phyloP scores from a whole-genome alignment of 306 rosid species.

The Fragaria vesca region DNA sequence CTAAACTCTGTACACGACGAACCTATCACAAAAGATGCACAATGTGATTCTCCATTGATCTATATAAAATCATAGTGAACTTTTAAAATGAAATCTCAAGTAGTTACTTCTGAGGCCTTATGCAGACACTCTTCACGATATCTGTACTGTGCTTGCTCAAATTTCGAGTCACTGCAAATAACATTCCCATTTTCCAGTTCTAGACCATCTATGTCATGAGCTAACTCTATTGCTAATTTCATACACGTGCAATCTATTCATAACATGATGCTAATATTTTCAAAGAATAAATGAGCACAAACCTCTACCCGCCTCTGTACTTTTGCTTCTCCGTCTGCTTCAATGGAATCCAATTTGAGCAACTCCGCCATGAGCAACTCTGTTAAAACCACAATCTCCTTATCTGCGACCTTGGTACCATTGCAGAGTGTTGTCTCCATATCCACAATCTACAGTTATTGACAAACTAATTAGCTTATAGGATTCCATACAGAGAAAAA shows the following conservation, averaged over 20 bases:
- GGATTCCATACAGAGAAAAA: not conserved
- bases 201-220: not conserved
- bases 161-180: not conserved
- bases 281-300: constrained; percentile 1
- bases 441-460: constrained; percentile 40
- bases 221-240: not conserved
- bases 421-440: constrained; percentile 41
- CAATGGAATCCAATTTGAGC: constrained; percentile 60
- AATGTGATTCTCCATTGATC: not conserved
- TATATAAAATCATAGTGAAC: not conserved
- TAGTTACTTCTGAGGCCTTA: not conserved
- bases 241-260: not conserved
- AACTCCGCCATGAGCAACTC: constrained; percentile 68
- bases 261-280: not conserved
- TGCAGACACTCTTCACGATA: not conserved
- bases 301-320: constrained; percentile 64
- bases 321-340: constrained; percentile 65
- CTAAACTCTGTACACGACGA: constrained; percentile 59
- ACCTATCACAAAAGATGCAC: constrained; percentile 41
- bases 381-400: constrained; percentile 42
- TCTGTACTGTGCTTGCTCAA: not conserved
- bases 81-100: not conserved
- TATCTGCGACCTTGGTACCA: constrained; percentile 46
- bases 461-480: constrained; percentile 2
- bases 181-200: not conserved